Evolutionary conservation across 1,139 yeast genomes (phyloP), one percentile per base, ranked within the genome.

Genomic region (Zhuliangozyma blackwelliae): DNA sequence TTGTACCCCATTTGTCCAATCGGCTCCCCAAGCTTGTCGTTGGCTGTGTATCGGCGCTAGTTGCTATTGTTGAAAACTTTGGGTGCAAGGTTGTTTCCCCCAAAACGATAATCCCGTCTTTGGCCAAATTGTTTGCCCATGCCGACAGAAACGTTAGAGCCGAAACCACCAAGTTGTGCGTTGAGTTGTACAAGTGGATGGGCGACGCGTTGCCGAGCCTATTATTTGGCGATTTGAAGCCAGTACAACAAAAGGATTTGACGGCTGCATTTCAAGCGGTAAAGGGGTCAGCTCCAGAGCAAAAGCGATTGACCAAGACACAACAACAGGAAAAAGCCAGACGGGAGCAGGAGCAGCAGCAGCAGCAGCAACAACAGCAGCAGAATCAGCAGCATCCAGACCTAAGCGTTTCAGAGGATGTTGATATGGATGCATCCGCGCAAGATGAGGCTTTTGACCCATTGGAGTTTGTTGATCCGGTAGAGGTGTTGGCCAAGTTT

Each of bases 201-300:
- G 95, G 94, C 4, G 77, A 71, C 23, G 68, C 79, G 0, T 65
- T 88, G 35, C 78, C 79, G 36, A 68, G 73, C 10, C 57, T 79
- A 0, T 61, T 89, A 29, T 75, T 89, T 41, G 77, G 83, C 2
- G 80, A 79, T 25, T 68, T 92, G 56, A 92, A 92, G 55, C 96
- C 97, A 0, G 88, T 89, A 10, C 97, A 92, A 57, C 94, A 88
- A 58, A 86, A 83, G 48, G 98, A 92, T 51, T 69, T 94, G 41
- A 72, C 79, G 4, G 76, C 77, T 29, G 80, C 92, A 13, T 88
- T 92, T 57, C 83, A 74, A 27, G 69, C 67, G 34, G 71, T 76
- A 22, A 63, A 64, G 37, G 68, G 55, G 36, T 55, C 56, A 30
- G 47, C 57, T 3, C 79, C 82, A 1, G 68, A 63, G 8, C 92